Percentiles rank a stretch among this genome's conserved stretches.
phyloP scores from a whole-genome alignment of 1,284 basidiomycete genomes.

The Spongiforma sp. region DNA sequence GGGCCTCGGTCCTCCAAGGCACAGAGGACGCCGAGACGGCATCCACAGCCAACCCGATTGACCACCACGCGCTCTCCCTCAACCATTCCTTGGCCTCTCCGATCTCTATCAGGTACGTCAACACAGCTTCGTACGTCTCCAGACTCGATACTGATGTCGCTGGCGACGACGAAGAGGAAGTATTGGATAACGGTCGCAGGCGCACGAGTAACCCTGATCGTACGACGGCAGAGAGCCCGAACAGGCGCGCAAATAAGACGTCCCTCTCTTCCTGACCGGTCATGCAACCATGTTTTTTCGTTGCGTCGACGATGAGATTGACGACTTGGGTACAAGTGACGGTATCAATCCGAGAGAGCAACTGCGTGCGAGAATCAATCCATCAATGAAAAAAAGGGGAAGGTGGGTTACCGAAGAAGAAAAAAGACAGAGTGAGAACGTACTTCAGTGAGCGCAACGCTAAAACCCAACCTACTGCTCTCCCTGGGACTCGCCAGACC shows the following conservation, averaged over 20 bases:
- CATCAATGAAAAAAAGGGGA: background rate
- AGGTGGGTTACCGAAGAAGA: background rate
- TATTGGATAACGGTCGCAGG: conserved; percentile 54
- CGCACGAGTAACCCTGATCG: conserved; percentile 83
- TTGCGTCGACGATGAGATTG: conserved; percentile 72
- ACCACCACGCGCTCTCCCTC: conserved; percentile 92
- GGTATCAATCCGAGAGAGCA: conserved; percentile 81
- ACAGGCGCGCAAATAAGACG: conserved; percentile 89
- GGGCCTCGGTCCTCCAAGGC: conserved; percentile 75
- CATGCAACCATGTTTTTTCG: conserved; percentile 74
- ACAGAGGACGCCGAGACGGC: conserved; percentile 62
- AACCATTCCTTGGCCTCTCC: conserved; percentile 92
- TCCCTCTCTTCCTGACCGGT: conserved; percentile 94
- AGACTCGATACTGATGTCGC: conserved; percentile 56
- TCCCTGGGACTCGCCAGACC: conserved; percentile 93
- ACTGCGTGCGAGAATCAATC: conserved; percentile 49
- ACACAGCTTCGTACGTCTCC: conserved; percentile 64
- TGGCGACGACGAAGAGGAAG: conserved; percentile 44
- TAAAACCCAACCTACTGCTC: conserved; percentile 93
- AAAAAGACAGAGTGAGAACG: conserved; percentile 31
- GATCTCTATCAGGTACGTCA: conserved; percentile 71
- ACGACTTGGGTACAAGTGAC: conserved; percentile 80
- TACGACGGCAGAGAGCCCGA: conserved; percentile 85
- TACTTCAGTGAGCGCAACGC: conserved; percentile 95
- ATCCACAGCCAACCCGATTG: conserved; percentile 69